phyloP scores from a whole-genome alignment of 179 eudicot species.

The Vitellaria paradoxa region DNA sequence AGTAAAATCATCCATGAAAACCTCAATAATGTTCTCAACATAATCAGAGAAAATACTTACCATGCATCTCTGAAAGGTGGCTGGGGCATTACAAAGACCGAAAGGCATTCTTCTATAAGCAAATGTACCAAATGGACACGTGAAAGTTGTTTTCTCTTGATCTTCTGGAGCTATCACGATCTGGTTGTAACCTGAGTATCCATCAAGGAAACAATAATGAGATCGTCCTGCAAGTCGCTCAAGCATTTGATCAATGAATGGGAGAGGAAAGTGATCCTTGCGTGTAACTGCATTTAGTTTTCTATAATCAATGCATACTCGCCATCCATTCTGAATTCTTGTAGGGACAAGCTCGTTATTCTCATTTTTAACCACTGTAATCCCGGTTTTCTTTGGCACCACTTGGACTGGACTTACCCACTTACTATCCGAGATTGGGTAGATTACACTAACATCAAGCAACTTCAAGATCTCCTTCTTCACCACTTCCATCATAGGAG shows the following conservation, averaged over 20 bases:
- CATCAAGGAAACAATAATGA: not conserved
- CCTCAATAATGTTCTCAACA: constrained; percentile 11
- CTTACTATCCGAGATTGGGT: not conserved
- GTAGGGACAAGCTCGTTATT: not conserved
- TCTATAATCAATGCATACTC: constrained; percentile 1
- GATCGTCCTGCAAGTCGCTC: not conserved
- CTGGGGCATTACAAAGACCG: not conserved
- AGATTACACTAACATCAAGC: not conserved
- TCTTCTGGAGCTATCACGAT: not conserved
- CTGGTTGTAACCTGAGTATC: not conserved
- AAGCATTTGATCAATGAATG: not conserved
- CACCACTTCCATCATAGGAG: not conserved
- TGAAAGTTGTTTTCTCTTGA: constrained; percentile 8
- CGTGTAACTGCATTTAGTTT: not conserved
- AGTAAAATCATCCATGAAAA: constrained; percentile 15
- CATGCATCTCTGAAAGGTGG: constrained; percentile 11
- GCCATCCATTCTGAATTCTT: no score
- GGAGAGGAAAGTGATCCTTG: not conserved
- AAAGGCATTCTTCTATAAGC: constrained; percentile 3
- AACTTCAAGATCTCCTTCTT: not conserved
- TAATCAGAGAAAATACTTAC: constrained; percentile 10
- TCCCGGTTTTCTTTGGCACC: not conserved
- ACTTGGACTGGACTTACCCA: not conserved
- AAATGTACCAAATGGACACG: not conserved
- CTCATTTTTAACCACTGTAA: not conserved